Evolutionary conservation across 345 rosid genomes (phyloP), one percentile per base, ranked within the genome.

Genomic region (Gossypium longicalyx): DNA sequence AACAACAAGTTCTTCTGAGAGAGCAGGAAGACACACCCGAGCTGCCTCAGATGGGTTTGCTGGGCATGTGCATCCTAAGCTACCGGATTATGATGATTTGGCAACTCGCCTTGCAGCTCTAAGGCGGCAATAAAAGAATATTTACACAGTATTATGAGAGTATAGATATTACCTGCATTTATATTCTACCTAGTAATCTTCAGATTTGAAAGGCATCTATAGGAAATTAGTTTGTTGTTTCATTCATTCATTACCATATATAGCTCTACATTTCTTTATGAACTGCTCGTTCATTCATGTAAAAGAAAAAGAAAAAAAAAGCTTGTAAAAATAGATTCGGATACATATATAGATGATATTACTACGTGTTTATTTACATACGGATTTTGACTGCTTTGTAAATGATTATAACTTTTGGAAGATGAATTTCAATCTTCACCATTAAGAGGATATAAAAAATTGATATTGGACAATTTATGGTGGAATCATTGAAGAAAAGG

Each of bases 51-150:
- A 81, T 27, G 74, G 78, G 44, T 10, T 62, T 59, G 61, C 38
- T 4, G 62, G 77, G 2, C 88, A 81, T 64, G 89, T 84, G 29
- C 91, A 88, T 78, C 91, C 89, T 15, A 87, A 81, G 15, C 67
- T 90, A 34, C 95, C 91, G 0, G 89, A 88, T 49, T 90, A 75
- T 25, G 91, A 87, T 58, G 88, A 82, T 10, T 67, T 90, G 71
- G 86, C 82, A 20, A 83, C 86, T 11, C 74, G 81, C 77, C 23
- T 88, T 76, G 87, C 87, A 38, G 80, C 86, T n/a, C 76, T 87
- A 20, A 77, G 56, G 62, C 76, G 81, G 38, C 27, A 54, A 66
- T 80, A 76, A 78, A 70, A 73, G 57, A 2, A 23, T n/a, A 56
- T 56, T 17, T 22, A 58, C 11, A 54, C 11, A 27, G 15, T 63